Percentiles rank a stretch among this genome's conserved stretches.
phyloP scores from a whole-genome alignment of 2,329 filamentous ascomycete genomes.

The Curvularia lunata region DNA sequence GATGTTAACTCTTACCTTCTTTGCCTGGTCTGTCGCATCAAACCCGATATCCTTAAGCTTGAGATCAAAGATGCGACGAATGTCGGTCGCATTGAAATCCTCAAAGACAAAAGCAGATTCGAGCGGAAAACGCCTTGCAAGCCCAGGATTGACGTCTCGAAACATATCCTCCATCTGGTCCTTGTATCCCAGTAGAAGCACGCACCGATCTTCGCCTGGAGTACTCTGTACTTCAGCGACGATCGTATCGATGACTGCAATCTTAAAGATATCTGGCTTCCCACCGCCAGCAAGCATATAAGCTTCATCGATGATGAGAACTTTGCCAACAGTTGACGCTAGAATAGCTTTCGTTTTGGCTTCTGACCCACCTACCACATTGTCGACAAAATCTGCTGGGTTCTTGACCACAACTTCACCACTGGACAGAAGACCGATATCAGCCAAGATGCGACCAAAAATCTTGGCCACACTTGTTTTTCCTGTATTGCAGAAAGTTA shows the following conservation, averaged over 20 bases:
- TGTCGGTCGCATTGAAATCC: slow-evolving; percentile 67
- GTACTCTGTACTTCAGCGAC: slow-evolving; percentile 75
- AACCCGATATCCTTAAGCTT: slow-evolving; percentile 67
- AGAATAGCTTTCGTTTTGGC: slow-evolving; percentile 75
- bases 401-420: slow-evolving; percentile 76
- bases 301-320: slow-evolving; percentile 81
- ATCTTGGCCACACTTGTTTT: slow-evolving; percentile 66
- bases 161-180: slow-evolving; percentile 75
- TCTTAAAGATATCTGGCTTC: slow-evolving; percentile 61
- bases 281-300: slow-evolving; percentile 65
- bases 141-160: slow-evolving; percentile 73
- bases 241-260: slow-evolving; percentile 73
- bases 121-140: slow-evolving; percentile 70
- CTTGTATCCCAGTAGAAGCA: slow-evolving; percentile 73
- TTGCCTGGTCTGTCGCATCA: slow-evolving; percentile 59
- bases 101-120: slow-evolving; percentile 70
- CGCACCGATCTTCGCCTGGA: slow-evolving; percentile 74
- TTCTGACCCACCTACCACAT: slow-evolving; percentile 69
- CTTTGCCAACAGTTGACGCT: slow-evolving; percentile 70
- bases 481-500: slow-evolving; percentile 1
- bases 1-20: slow-evolving; percentile 27
- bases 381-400: slow-evolving; percentile 74
- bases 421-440: slow-evolving; percentile 70
- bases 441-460: slow-evolving; percentile 71
- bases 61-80: slow-evolving; percentile 65